Conservation (phyloP, 2,329 filamentous ascomycete species). For the Tolypocladium capitatum region DNA sequence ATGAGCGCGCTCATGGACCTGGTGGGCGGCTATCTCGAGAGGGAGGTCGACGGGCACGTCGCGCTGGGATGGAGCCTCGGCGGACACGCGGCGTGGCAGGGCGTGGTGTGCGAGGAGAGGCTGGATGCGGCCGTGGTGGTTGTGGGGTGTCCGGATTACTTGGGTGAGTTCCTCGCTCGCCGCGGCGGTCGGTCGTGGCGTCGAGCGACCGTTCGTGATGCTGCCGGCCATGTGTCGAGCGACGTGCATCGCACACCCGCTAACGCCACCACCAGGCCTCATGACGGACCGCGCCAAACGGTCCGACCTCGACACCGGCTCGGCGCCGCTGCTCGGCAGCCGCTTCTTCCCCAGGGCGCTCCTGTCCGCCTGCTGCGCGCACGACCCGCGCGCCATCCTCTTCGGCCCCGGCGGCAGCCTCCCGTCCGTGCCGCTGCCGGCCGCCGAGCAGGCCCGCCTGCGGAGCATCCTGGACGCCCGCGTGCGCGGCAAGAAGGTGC, state of each 20-base stretch:
- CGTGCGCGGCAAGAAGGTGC: constrained; percentile 48
- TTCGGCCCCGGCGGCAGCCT: constrained; percentile 36
- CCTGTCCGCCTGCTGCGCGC: constrained; percentile 45
- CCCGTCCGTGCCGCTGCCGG: constrained; percentile 15
- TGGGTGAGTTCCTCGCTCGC: constrained; percentile 28
- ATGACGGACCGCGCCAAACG: constrained; percentile 67
- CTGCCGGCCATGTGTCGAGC: not conserved
- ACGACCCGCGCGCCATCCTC: constrained; percentile 65
- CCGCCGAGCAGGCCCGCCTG: constrained; percentile 29
- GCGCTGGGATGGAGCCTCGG: constrained; percentile 76
- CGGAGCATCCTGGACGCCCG: constrained; percentile 31
- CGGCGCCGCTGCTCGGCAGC: constrained; percentile 59
- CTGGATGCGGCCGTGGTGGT: constrained; percentile 67
- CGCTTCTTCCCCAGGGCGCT: constrained; percentile 62
- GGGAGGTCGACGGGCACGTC: constrained; percentile 48
- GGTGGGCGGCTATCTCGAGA: constrained; percentile 54
- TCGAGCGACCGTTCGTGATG: not conserved
- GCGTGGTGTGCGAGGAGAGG: constrained; percentile 63
- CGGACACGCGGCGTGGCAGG: constrained; percentile 79
- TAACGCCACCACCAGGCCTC: constrained; percentile 30
- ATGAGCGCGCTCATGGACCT: constrained; percentile 63
- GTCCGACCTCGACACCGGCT: constrained; percentile 42
- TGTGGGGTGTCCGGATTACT: constrained; percentile 84
- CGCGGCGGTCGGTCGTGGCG: not conserved
- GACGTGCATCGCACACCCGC: too few species aligned